A percentile compares a stretch with the other conserved stretches of the same genome.
Evolutionary conservation across 495 filamentous ascomycete genomes (phyloP).

Genomic region (Thermothielavioides terrestris): DNA sequence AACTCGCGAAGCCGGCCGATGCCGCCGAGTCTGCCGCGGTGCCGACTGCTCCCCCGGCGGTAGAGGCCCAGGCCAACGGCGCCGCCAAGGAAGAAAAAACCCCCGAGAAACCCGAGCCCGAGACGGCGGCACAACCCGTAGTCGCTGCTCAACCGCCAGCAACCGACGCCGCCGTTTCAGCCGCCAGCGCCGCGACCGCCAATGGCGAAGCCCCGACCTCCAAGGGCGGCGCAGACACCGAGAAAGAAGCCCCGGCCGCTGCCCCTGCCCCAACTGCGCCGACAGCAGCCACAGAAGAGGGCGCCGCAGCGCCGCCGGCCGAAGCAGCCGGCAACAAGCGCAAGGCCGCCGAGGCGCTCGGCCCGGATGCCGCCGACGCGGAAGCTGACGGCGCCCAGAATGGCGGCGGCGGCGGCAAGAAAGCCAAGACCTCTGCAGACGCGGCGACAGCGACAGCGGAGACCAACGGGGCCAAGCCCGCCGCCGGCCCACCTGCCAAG

Average conservation of each 20-base stretch:
- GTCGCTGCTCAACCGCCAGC: not conserved
- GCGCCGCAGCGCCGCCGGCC: constrained; percentile 8
- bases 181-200: not conserved
- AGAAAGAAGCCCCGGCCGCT: constrained; percentile 10
- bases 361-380: constrained; percentile 15
- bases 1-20: not conserved
- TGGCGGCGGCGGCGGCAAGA: constrained; percentile 30
- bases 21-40: not conserved
- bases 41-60: not conserved
- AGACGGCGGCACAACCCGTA: not conserved
- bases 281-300: not conserved
- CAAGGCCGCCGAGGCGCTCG: constrained; percentile 8
- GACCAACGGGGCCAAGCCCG: not conserved
- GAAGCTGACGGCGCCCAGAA: constrained; percentile 5
- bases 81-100: constrained; percentile 7
- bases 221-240: constrained; percentile 9
- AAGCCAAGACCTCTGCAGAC: constrained; percentile 24
- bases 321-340: constrained; percentile 4
- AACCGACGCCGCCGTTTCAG: not conserved
- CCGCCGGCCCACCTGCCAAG: constrained; percentile 2
- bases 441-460: not conserved
- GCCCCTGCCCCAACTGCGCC: not conserved
- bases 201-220: constrained; percentile 5
- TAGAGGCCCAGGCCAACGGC: constrained; percentile 1
- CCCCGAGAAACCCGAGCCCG: constrained; percentile 6